These are phyloP conservation scores for Pascua guehoae DNA, from an alignment of 1,284 basidiomycete genomes.

Conservation along the genomic window DNA sequence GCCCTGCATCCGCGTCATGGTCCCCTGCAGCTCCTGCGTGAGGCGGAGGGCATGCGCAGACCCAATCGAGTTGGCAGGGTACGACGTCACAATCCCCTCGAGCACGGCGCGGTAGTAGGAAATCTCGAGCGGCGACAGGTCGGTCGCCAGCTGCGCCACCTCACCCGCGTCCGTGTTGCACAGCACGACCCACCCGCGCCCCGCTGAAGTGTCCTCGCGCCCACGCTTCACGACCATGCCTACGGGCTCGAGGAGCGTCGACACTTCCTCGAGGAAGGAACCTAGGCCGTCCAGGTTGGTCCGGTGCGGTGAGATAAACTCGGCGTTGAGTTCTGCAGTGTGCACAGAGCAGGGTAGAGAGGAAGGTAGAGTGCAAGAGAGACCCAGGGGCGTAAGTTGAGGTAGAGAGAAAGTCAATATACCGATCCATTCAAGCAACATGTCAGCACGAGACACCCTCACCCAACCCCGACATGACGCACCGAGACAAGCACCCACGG, in stretches of 20 bases:
- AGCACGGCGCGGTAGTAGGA: constrained; percentile 39
- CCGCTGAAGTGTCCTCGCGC: constrained; percentile 31
- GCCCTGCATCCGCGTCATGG: constrained; percentile 27
- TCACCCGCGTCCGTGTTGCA: constrained; percentile 36
- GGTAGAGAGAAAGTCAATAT: neutral
- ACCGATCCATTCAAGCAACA: neutral
- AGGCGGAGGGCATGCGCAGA: constrained; percentile 29
- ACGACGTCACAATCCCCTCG: constrained; percentile 36
- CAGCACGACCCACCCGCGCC: constrained; percentile 31
- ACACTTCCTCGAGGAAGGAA: constrained; percentile 33
- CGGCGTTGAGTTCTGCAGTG: constrained; percentile 23
- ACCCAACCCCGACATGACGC: constrained; percentile 16
- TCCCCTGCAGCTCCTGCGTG: constrained; percentile 16
- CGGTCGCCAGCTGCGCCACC: constrained; percentile 34
- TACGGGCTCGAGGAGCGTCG: constrained; percentile 28
- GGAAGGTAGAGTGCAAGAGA: too few relatives aligned
- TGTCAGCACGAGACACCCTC: neutral
- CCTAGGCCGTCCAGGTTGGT: constrained; percentile 22
- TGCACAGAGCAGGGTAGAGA: too few relatives aligned
- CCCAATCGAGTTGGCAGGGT: constrained; percentile 44
- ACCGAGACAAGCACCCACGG: constrained; percentile 16
- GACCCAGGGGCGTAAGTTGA: too few relatives aligned
- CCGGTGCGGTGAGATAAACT: constrained; percentile 25
- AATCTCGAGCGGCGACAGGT: constrained; percentile 41
- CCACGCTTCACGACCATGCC: constrained; percentile 32